Evolutionary conservation across 306 rosid genomes (phyloP), one percentile per base, ranked within the genome.

Genomic region (Fagus crenata): DNA sequence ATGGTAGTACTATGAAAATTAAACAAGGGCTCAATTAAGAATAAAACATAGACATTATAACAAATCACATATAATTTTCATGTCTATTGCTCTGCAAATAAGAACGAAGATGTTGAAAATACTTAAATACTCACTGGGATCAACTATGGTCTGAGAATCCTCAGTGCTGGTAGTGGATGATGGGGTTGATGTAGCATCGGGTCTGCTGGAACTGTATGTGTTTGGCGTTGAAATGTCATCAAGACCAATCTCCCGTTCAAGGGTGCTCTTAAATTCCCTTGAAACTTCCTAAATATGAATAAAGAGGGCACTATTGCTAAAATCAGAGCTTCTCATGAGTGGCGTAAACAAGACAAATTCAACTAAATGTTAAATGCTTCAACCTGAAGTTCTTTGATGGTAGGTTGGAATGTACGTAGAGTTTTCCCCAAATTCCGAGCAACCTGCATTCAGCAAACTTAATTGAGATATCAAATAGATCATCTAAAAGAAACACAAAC

Each of bases 341-440:
- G 63, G 42, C 71, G 67, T 63, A 18, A 33, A 9, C 13, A 28
- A 49, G 67, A 73, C 32, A 76, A 36, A 41, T 59, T 43, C 35
- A 70, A 53, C 49, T 51, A 39, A 11, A 69, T 59, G 74, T 70
- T 37, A 42, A 72, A 73, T 69, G 31, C 72, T 80, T 81, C 61
- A 54, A 92, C 97, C 97, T 96, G 99, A 76, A 96, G 96, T 84
- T 96, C 99, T 84, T 74, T 89, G 77, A 96, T 96, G 75, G 99
- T 96, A 71, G 98, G 99, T 89, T 93, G 99, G 85, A 96, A 96
- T 73, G 92, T 85, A 55, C 99, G 96, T 78, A 96, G 78, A 6
- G 99, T 96, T 82, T 96, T 93, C 35, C 99, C 99, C 70, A 96
- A 77, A 81, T 82, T 96, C 42, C 98, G 89, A 79, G 99, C 99